phyloP scores from a whole-genome alignment of 2,329 filamentous ascomycete genomes.

The Colletotrichum sp. region DNA sequence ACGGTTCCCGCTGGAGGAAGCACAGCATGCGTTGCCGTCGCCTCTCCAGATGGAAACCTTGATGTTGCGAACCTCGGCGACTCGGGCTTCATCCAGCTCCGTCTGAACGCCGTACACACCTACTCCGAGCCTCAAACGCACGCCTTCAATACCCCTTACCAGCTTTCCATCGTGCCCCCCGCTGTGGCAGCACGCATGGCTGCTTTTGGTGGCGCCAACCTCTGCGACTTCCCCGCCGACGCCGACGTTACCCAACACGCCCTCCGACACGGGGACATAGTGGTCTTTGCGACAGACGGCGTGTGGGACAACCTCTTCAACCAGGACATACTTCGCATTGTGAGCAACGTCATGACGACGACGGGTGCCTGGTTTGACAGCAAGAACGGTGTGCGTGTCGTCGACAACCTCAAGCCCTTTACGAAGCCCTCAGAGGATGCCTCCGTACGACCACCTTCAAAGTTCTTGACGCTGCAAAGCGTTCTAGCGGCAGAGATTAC shows the following conservation, averaged over 20 bases:
- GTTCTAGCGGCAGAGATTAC: constrained; percentile 81
- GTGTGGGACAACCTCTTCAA: constrained; percentile 96
- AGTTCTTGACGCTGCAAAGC: constrained; percentile 69
- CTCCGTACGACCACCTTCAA: constrained; percentile 24
- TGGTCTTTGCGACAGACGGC: constrained; percentile 94
- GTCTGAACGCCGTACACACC: constrained; percentile 83
- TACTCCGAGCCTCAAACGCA: constrained; percentile 90
- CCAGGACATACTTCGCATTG: constrained; percentile 83
- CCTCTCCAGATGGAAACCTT: constrained; percentile 73
- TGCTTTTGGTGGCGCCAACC: constrained; percentile 81
- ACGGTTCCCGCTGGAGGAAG: constrained; percentile 83
- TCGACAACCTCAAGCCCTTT: constrained; percentile 61
- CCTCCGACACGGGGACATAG: constrained; percentile 87
- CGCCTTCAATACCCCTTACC: constrained; percentile 96
- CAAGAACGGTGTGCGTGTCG: constrained; percentile 63
- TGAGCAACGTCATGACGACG: constrained; percentile 77
- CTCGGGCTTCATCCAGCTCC: constrained; percentile 88
- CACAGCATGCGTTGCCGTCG: constrained; percentile 88
- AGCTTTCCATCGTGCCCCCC: constrained; percentile 86
- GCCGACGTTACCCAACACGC: constrained; percentile 79
- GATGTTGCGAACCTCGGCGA: constrained; percentile 95
- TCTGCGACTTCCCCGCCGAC: constrained; percentile 84
- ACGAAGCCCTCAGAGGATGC: constrained; percentile 47
- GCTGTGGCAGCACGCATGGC: constrained; percentile 79
- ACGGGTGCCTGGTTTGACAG: constrained; percentile 76